These are phyloP conservation scores for Hymenotorrendiella dingleyae DNA, from an alignment of 2,329 filamentous ascomycete genomes.

Conservation along the genomic window DNA sequence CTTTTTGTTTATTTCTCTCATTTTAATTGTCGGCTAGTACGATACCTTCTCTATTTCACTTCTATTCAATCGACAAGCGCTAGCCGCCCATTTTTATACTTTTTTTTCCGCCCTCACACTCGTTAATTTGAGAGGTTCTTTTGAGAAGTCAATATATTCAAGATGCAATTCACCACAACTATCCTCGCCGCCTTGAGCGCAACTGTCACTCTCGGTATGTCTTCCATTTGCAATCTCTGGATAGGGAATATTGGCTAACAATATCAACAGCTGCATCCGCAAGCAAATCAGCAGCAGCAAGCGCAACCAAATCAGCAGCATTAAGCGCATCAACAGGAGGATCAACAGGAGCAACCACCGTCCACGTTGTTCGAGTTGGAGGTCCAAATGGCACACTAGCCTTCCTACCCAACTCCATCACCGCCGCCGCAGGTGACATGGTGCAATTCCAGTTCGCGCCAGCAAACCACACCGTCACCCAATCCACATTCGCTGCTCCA, in stretches of 20 bases:
- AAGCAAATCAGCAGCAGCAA: slow-evolving; percentile 1
- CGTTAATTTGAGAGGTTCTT: slow-evolving; percentile 19
- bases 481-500: slow-evolving; percentile 67
- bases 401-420: slow-evolving; percentile 62
- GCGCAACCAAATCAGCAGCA: not conserved
- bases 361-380: slow-evolving; percentile 63
- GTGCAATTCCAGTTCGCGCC: slow-evolving; percentile 62
- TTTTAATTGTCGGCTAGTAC: slow-evolving; percentile 31
- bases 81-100: slow-evolving; percentile 21
- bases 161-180: slow-evolving; percentile 30
- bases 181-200: slow-evolving; percentile 27
- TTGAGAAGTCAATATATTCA: slow-evolving; percentile 10
- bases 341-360: slow-evolving; percentile 26
- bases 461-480: slow-evolving; percentile 73
- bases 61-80: slow-evolving; percentile 16
- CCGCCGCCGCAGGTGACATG: slow-evolving; percentile 55
- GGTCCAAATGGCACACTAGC: slow-evolving; percentile 38
- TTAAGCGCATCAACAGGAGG: not conserved
- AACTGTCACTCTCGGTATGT: slow-evolving; percentile 26
- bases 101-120: slow-evolving; percentile 14
- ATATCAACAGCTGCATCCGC: slow-evolving; percentile 1
- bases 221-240: slow-evolving; percentile 3
- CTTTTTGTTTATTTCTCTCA: slow-evolving; percentile 10
- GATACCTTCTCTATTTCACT: slow-evolving; percentile 16
- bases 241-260: not conserved